A percentile compares a stretch with the other conserved stretches of the same genome.
Conservation (phyloP, 352 stramenopile genomes). For the Globisporangium abappressorium region DNA sequence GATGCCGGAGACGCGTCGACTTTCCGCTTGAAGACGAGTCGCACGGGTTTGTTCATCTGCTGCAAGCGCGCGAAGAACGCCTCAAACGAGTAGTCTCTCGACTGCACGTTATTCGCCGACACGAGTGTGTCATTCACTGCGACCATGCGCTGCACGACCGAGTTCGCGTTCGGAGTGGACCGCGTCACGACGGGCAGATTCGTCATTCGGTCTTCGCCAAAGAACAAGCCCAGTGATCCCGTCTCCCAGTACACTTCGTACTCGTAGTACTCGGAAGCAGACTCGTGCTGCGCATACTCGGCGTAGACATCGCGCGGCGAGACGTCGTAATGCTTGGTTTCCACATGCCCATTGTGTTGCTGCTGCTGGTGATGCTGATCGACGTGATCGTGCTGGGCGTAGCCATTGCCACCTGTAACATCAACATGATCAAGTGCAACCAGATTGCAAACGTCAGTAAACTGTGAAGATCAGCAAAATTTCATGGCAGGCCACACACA, state of each 20-base stretch:
- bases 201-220: constrained; percentile 68
- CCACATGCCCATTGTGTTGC: constrained; percentile 13
- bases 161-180: constrained; percentile 61
- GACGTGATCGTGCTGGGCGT: neutral
- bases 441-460: neutral
- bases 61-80: constrained; percentile 79
- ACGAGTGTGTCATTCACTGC: constrained; percentile 76
- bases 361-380: constrained; percentile 6
- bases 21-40: constrained; percentile 59
- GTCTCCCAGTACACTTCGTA: constrained; percentile 84
- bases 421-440: neutral
- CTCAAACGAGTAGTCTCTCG: constrained; percentile 71
- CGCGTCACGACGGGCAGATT: constrained; percentile 79
- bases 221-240: constrained; percentile 78
- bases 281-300: constrained; percentile 15
- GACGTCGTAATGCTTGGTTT: constrained; percentile 31
- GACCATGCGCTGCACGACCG: constrained; percentile 67
- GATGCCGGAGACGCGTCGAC: constrained; percentile 2
- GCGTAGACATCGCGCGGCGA: constrained; percentile 26
- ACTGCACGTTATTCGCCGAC: constrained; percentile 71
- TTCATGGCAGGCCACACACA: neutral
- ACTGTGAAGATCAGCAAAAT: neutral
- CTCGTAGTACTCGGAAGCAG: constrained; percentile 28
- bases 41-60: constrained; percentile 84
- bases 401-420: constrained; percentile 1